Conservation (phyloP, 2,329 filamentous ascomycete species). For the Stemphylium lycopersici region DNA sequence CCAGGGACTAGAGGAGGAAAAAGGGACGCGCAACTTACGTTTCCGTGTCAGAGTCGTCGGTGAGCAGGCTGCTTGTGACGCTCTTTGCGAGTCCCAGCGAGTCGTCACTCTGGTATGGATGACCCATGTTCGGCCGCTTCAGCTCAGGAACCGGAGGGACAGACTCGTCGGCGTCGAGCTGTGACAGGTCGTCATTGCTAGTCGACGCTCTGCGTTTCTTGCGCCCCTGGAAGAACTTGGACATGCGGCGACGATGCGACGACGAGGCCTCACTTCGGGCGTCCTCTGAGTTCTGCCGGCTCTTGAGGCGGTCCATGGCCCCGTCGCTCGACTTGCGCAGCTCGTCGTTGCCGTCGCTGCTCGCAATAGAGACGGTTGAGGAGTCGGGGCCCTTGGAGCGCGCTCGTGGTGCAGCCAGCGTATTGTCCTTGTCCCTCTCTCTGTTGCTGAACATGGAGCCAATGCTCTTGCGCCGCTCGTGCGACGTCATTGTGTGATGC, state of each 20-base stretch:
- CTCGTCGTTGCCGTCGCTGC: constrained; percentile 40
- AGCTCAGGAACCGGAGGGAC: constrained; percentile 33
- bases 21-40: constrained; percentile 50
- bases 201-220: constrained; percentile 39
- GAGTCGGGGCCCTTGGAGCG: constrained; percentile 37
- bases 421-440: constrained; percentile 24
- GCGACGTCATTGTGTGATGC: constrained; percentile 26
- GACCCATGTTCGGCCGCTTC: constrained; percentile 20
- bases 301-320: constrained; percentile 49
- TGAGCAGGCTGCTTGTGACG: constrained; percentile 56
- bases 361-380: constrained; percentile 39
- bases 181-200: constrained; percentile 40
- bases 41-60: constrained; percentile 58
- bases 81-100: constrained; percentile 53
- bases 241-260: constrained; percentile 54
- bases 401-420: constrained; percentile 33
- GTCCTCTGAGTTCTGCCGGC: constrained; percentile 50
- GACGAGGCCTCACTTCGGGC: constrained; percentile 49
- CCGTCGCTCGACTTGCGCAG: constrained; percentile 46
- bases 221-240: constrained; percentile 60
- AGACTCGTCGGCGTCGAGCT: constrained; percentile 23
- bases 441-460: constrained; percentile 21
- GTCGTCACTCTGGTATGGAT: constrained; percentile 46
- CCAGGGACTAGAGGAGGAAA: not conserved
- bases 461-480: constrained; percentile 32